Percentiles rank a stretch among this genome's conserved stretches.
These are phyloP conservation scores for Coleophoma cylindrospora DNA, from an alignment of 2,329 filamentous ascomycete genomes.

Conservation along the genomic window DNA sequence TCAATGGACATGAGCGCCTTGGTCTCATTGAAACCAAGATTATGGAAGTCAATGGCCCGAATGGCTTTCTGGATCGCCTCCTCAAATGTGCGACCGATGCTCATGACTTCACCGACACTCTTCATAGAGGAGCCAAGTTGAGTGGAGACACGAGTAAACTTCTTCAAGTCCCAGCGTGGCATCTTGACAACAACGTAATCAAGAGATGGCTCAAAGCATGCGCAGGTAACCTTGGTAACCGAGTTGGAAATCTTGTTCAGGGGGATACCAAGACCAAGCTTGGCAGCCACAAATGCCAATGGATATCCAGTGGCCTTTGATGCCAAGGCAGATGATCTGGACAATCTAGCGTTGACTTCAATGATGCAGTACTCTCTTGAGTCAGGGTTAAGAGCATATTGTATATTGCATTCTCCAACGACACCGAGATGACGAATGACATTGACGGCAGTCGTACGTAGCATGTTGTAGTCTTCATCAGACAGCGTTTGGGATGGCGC, in stretches of 20 bases:
- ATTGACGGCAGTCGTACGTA: conserved; percentile 93
- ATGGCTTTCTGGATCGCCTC: conserved; percentile 99
- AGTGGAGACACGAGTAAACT: conserved; percentile 95
- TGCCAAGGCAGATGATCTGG: conserved; percentile 88
- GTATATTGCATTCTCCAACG: conserved; percentile 98
- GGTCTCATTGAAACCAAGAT: conserved; percentile 90
- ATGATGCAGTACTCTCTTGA: conserved; percentile 98
- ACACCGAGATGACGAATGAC: conserved; percentile 96
- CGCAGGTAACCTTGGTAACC: conserved; percentile 91
- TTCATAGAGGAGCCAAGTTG: conserved; percentile 98
- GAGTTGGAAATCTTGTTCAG: conserved; percentile 95
- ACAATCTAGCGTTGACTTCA: conserved; percentile 95
- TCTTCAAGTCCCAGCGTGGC: conserved; percentile 97
- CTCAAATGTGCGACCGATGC: conserved; percentile 92
- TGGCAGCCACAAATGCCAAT: conserved; percentile 92
- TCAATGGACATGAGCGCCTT: conserved; percentile 92
- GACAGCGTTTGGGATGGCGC: conserved; percentile 95
- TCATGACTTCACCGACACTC: conserved; percentile 99
- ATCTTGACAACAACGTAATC: conserved; percentile 99
- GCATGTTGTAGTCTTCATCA: conserved; percentile 98
- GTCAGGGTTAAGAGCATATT: conserved; percentile 94
- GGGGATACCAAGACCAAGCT: conserved; percentile 90
- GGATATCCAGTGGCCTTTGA: conserved; percentile 98
- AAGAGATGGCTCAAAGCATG: conserved; percentile 96
- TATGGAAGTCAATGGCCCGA: conserved; percentile 89